These are phyloP conservation scores for Tolypocladium ophioglossoides DNA, from an alignment of 2,329 filamentous ascomycete genomes.

Conservation along the genomic window DNA sequence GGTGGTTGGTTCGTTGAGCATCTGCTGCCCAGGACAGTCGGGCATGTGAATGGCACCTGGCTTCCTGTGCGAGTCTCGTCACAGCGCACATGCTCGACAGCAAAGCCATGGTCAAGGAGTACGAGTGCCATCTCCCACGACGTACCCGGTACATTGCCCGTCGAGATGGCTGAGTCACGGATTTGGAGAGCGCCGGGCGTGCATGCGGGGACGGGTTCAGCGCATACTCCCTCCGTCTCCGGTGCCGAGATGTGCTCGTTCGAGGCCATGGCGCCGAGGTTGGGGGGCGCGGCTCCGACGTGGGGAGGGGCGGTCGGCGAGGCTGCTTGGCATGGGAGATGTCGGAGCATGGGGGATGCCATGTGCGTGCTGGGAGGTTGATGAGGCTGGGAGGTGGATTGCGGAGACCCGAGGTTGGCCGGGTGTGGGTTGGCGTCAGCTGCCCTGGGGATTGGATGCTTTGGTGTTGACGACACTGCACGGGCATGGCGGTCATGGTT, in stretches of 20 bases:
- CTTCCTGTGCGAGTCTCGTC: neutral
- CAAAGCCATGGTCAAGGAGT: neutral
- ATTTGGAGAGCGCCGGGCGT: neutral
- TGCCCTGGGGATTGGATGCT: no score
- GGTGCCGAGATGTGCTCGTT: neutral
- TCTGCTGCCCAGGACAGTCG: neutral
- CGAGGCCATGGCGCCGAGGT: neutral
- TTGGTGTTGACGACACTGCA: no score
- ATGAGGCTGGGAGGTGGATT: neutral
- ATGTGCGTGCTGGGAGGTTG: neutral
- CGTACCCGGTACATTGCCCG: neutral
- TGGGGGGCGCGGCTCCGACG: neutral
- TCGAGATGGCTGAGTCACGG: neutral
- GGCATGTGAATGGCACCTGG: neutral
- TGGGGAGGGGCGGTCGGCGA: neutral
- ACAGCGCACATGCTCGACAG: neutral
- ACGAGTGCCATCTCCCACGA: neutral
- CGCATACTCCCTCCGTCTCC: neutral
- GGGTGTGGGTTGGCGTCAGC: neutral
- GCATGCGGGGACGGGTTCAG: neutral
- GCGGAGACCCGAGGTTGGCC: slow-evolving; percentile 1
- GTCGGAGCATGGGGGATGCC: neutral
- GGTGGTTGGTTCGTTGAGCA: neutral
- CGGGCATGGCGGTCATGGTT: no score
- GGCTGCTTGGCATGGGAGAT: neutral